These are phyloP conservation scores for Erucastrum elatum DNA, from an alignment of 345 rosid genomes.

Conservation along the genomic window DNA sequence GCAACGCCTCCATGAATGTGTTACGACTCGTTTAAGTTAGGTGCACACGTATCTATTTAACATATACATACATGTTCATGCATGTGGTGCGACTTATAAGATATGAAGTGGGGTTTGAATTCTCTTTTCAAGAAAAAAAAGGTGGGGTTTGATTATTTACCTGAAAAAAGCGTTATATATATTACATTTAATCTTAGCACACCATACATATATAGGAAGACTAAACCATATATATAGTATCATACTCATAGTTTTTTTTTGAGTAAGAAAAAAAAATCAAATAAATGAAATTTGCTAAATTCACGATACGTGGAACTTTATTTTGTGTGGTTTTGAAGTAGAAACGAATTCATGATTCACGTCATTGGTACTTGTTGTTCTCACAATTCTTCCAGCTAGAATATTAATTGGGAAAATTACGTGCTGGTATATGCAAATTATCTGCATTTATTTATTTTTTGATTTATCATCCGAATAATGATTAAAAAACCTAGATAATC, in stretches of 20 bases:
- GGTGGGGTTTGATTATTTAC: background rate
- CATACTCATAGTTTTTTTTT: background rate
- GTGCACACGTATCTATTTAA: constrained; percentile 27
- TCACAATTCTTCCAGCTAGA: background rate
- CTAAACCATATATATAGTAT: background rate
- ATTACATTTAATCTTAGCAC: background rate
- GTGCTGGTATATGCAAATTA: background rate
- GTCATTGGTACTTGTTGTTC: constrained; percentile 3
- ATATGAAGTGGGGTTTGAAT: background rate
- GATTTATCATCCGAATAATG: background rate
- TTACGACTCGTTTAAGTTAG: constrained; percentile 27
- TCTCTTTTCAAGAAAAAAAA: background rate
- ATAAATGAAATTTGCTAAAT: background rate
- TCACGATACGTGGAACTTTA: background rate
- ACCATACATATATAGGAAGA: background rate
- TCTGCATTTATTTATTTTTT: background rate
- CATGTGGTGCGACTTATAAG: background rate
- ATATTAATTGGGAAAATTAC: constrained; percentile 1
- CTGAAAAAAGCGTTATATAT: background rate
- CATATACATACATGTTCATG: constrained; percentile 12
- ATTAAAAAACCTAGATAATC: background rate
- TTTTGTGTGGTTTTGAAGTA: background rate
- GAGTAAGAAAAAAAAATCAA: background rate
- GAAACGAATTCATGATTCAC: constrained; percentile 11
- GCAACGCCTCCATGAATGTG: constrained; percentile 46